Base-by-base conservation (phyloP, 2,329 filamentous ascomycete genomes). In the Claviceps sp. region DNA sequence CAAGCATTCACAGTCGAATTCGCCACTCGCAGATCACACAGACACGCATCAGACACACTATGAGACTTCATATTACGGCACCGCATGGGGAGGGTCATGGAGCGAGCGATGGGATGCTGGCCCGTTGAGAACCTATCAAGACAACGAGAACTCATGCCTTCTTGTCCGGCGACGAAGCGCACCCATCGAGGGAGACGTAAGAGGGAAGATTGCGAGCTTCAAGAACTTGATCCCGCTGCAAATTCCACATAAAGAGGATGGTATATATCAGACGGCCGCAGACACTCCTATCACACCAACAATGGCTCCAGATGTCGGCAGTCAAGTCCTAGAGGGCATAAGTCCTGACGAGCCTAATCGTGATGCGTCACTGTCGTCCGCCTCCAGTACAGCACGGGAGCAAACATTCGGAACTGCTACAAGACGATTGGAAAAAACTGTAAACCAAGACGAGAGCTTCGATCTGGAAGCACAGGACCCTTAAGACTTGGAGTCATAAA, bases 81-180 rank as follows among this genome's bases (percentile, higher is more conserved):
- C 54, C n/a, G 48, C 55, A 46, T 60, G 56, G 58, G 56, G 55
- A 50, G 51, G 40, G 40, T 51, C 44, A 40, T 58, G 53, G 53
- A 55, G 41, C 34, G 55, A 55, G 38, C 45, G 54, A 16, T 52
- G 50, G 45, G 52, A 51, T 46, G 56, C 47, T 37, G 47, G 54
- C 37, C 24, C 47, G 4, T 37, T 40, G 9, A 49, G 53, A 20
- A 6, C 52, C n/a, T 57, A 60, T 24, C 51, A 55, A 20, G 58
- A 63, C 34, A 54, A 60, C 16, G 49, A 51, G 24, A 53, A 52
- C 1, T 60, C 65, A 42, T 54, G 63, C 42, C 47, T 56, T 34
- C 59, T 52, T 43, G 52, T 65, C 37, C 60, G 60, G 45, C 60
- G 57, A n/a, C 59, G 54, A 52, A 64, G 62, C 37, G 54, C 55